Base-by-base conservation (phyloP, 208 protist species). In the Crithidia bombi region DNA sequence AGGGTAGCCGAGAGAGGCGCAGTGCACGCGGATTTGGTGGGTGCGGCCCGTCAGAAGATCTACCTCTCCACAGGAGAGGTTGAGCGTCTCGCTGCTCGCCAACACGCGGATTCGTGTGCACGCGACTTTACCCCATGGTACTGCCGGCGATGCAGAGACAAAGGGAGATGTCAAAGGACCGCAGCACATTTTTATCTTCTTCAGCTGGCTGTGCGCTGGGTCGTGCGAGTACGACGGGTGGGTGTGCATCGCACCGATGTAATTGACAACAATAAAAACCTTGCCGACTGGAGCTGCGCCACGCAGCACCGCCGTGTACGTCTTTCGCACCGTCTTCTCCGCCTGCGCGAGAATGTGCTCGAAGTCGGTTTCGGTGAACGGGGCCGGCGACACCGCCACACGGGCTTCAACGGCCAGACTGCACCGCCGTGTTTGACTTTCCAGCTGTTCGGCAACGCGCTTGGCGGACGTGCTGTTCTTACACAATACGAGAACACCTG, bases 21-120 rank as follows among this genome's bases (percentile, higher is more conserved):
- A 90, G 76, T 96, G 91, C 33, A 97, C 79, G 12, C 93, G 88
- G 14, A 97, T 81, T 71, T 97, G 93, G 62, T 97, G 93, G 12
- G 88, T 78, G n/a, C 93, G 82, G 2, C 93, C 93, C 0, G 91
- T 95, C 15, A 92, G 66, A 56, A 97, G 79, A 44, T 82, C 77
- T 11, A 92, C 79, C 33, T 80, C 36, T 3, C 81, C 90, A n/a
- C 91, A 64, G 17, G 83, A 87, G 4, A 94, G 52, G 11, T 69
- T 65, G 19, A 90, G 32, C 5, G 5, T 17, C 0, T 44, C 30
- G 47, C 85, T 65, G 21, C 76, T 75, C 7, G 56, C 58, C 21
- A 91, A 62, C 25, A 93, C 85, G 30, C 63, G 66, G 36, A 96
- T 61, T 7, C 69, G 75, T 4, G 81, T 92, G 17, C 55, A 66